Conservation (phyloP, 257 asterid genomes). For the Henckelia pumila region DNA sequence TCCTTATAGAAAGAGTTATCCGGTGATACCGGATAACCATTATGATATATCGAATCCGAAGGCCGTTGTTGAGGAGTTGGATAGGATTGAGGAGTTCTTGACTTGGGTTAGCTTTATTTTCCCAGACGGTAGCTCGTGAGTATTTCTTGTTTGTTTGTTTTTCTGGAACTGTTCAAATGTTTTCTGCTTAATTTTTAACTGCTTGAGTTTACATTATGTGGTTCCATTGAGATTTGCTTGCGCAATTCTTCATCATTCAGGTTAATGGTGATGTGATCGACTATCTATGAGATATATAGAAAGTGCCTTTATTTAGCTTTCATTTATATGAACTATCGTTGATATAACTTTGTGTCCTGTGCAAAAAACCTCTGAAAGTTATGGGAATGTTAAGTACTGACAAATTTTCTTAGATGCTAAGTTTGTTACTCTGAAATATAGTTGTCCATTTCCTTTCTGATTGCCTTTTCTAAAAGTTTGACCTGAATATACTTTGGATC, state of each 20-base stretch:
- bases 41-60: constrained; percentile 55
- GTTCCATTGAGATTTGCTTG: background rate
- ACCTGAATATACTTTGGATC: background rate
- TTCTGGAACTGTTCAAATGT: background rate
- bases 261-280: background rate
- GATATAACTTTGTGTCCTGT: background rate
- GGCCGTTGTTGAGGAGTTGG: constrained; percentile 87
- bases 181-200: too few relatives aligned
- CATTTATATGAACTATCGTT: background rate
- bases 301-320: background rate
- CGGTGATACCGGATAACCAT: constrained; percentile 64
- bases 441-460: background rate
- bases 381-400: background rate
- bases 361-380: background rate
- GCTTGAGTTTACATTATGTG: background rate
- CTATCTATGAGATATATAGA: background rate
- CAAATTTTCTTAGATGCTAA: background rate
- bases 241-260: background rate
- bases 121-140: constrained; percentile 86
- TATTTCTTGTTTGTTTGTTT: constrained; percentile 17
- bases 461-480: background rate
- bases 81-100: constrained; percentile 95
- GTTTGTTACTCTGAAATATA: background rate
- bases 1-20: constrained; percentile 79
- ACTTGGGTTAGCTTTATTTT: constrained; percentile 95